Base-by-base conservation (phyloP, 1,284 basidiomycete genomes). In the Retiboletus flavoniger region DNA sequence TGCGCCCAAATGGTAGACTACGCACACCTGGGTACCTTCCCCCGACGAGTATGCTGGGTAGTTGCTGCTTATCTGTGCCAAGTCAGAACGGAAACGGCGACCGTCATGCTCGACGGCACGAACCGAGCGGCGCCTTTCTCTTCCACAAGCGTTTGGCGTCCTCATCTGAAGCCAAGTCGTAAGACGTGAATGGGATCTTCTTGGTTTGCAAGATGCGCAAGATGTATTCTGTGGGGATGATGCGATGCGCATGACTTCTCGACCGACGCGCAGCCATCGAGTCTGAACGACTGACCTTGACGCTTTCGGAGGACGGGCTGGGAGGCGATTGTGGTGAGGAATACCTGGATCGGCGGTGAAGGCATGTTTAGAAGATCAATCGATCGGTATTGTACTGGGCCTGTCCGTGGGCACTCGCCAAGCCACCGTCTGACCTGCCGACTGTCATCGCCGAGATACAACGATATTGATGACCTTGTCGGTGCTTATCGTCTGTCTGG, bases 261-360 rank as follows among this genome's bases (percentile, higher is more conserved):
- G 42, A 41, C 26, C 28, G 29, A 31, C 26, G 28, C 17, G 7
- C 16, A 5, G 9, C 14, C 7, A 47, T 42, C 47, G 8, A 35
- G 28, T 16, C 17, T 8, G 2, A 24, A 17, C 24, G 29, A 51
- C 64, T 51, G 36, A 83, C 85, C 84, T 78, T 91, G 89, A 21
- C 87, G 82, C 63, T 87, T 82, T 60, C 89, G 76, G 53, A 92
- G 76, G 53, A 81, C 80, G 2, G 87, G 83, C 65, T 90, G 85
- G 51, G 87, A 89, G 5, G 85, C 87, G 57, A 92, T 92, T 10
- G 90, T 92, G n/a, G 90, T 92, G 51, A 91, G 78, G 68, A 89
- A 91, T 35, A 91, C 70, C 61, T 87, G 82, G 56, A 92, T 85
- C 5, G 89, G 90, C 10, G 89, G 90, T 19, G 87, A 80, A 53